These are phyloP conservation scores for Botrytis fabae DNA, from an alignment of 2,329 filamentous ascomycete genomes.

Conservation along the genomic window DNA sequence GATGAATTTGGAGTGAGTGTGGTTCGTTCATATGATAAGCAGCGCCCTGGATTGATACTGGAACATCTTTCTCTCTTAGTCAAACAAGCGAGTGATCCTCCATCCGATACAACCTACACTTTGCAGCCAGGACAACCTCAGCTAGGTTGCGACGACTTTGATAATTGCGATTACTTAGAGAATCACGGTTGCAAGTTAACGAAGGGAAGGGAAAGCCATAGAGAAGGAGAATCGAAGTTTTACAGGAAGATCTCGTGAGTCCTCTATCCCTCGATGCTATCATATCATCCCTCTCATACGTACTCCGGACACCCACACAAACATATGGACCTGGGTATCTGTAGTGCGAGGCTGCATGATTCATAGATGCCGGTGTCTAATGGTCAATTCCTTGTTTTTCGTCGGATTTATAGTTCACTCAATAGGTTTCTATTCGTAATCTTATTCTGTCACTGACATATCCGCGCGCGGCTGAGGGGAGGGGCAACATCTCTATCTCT, in stretches of 20 bases:
- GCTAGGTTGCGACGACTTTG: background rate
- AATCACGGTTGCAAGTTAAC: background rate
- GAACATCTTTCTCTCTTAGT: background rate
- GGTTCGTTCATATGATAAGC: background rate
- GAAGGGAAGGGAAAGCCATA: background rate
- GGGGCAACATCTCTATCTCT: background rate
- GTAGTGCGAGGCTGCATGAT: background rate
- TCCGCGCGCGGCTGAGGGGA: background rate
- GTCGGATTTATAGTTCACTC: background rate
- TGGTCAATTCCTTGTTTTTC: background rate
- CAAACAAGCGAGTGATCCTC: conserved; percentile 2
- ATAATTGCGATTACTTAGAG: background rate
- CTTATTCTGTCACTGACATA: background rate
- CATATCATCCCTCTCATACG: too few relatives aligned
- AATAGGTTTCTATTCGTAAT: background rate
- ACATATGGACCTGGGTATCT: too few relatives aligned
- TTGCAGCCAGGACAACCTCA: background rate
- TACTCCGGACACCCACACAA: background rate
- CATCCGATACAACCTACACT: background rate
- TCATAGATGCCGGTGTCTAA: background rate
- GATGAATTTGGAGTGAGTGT: conserved; percentile 4
- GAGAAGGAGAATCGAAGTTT: background rate
- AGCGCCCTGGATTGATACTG: background rate
- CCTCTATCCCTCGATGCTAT: background rate
- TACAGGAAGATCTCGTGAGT: background rate